phyloP scores from a whole-genome alignment of 1,284 basidiomycete species.

The Phylloboletellus chloephorus region DNA sequence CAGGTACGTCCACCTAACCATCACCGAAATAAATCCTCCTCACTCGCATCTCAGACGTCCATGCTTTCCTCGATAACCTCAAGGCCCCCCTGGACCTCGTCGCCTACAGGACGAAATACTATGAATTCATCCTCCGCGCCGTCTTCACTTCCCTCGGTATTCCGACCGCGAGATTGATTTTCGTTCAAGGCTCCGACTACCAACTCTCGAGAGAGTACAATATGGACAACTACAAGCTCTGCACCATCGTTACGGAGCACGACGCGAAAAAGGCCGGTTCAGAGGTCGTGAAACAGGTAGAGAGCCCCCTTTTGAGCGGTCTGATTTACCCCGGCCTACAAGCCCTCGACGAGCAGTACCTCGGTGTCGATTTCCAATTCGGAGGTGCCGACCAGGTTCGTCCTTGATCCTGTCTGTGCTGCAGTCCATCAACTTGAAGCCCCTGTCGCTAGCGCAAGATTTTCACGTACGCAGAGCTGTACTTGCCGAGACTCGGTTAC shows the following conservation, averaged over 20 bases:
- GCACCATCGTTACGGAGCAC: slow-evolving; percentile 87
- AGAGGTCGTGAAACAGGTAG: slow-evolving; percentile 97
- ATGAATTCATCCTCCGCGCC: slow-evolving; percentile 75
- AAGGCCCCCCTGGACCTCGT: slow-evolving; percentile 97
- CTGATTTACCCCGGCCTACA: slow-evolving; percentile 96
- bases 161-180: slow-evolving; percentile 77
- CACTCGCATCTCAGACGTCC: slow-evolving; percentile 63
- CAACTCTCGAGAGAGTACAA: slow-evolving; percentile 92
- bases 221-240: slow-evolving; percentile 90
- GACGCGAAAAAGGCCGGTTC: slow-evolving; percentile 99
- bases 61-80: slow-evolving; percentile 96
- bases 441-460: slow-evolving; percentile 99
- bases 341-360: slow-evolving; percentile 96
- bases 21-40: background rate
- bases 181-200: slow-evolving; percentile 89
- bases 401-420: no score
- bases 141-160: slow-evolving; percentile 90
- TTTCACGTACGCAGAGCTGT: slow-evolving; percentile 95
- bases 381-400: slow-evolving; percentile 93
- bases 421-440: no score
- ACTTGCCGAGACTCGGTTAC: slow-evolving; percentile 92
- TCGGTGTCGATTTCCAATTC: slow-evolving; percentile 96
- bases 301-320: slow-evolving; percentile 85
- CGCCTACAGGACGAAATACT: slow-evolving; percentile 86
- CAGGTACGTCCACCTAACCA: slow-evolving; percentile 49